Evolutionary conservation across 805 yeast species (phyloP).

Genomic region (Candida bentonensis): DNA sequence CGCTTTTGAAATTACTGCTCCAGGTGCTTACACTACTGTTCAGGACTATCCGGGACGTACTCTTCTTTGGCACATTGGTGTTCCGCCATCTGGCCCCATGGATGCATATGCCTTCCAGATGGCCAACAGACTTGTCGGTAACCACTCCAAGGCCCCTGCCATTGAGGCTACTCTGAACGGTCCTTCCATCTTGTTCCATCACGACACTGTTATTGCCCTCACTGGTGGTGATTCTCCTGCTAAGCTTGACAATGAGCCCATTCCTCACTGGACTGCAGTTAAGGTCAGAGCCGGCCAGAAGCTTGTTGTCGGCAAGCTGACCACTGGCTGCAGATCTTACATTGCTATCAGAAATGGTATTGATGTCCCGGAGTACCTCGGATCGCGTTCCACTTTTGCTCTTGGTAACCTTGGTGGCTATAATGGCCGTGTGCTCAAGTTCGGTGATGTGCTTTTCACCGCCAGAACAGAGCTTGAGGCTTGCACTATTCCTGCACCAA

Average conservation of each 20-base stretch:
- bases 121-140: conserved; percentile 87
- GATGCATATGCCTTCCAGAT: conserved; percentile 80
- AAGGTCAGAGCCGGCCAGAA: conserved; percentile 59
- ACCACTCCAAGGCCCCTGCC: conserved; percentile 69
- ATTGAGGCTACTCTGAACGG: conserved; percentile 81
- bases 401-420: conserved; percentile 83
- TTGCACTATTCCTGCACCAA: conserved; percentile 61
- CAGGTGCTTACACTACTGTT: conserved; percentile 93
- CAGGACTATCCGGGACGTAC: conserved; percentile 92
- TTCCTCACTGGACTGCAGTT: conserved; percentile 62
- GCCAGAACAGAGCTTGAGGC: conserved; percentile 62
- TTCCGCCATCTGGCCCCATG: conserved; percentile 98
- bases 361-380: conserved; percentile 86
- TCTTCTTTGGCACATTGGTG: conserved; percentile 83
- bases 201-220: conserved; percentile 59
- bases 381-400: conserved; percentile 94
- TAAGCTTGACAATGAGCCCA: conserved; percentile 44
- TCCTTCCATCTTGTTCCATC: conserved; percentile 75
- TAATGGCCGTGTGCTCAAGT: conserved; percentile 81
- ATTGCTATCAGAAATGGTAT: conserved; percentile 85
- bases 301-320: conserved; percentile 66
- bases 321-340: conserved; percentile 78
- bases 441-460: conserved; percentile 82
- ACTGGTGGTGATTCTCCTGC: conserved; percentile 77
- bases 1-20: conserved; percentile 72